A percentile compares a stretch with the other conserved stretches of the same genome.
Conservation (phyloP, 2,329 filamentous ascomycete genomes). For the Botryotinia narcissicola region DNA sequence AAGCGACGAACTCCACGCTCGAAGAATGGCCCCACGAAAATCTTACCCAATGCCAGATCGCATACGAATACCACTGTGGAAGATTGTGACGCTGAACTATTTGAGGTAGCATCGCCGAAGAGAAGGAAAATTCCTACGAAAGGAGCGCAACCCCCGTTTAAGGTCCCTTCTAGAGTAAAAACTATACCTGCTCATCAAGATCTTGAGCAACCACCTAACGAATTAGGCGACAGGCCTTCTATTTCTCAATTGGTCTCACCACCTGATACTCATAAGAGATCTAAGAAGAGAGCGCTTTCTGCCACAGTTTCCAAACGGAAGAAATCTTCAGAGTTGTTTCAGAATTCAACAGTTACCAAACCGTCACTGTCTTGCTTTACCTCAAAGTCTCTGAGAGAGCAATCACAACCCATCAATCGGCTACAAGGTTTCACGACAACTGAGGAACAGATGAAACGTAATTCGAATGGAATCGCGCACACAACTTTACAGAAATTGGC, state of each 20-base stretch:
- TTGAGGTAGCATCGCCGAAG: neutral
- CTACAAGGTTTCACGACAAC: constrained; percentile 33
- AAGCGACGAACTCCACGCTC: constrained; percentile 19
- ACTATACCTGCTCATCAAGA: neutral
- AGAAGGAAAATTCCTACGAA: constrained; percentile 10
- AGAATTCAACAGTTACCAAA: constrained; percentile 31
- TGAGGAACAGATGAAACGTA: constrained; percentile 26
- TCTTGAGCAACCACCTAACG: no score
- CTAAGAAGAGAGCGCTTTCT: constrained; percentile 18
- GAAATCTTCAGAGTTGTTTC: constrained; percentile 26
- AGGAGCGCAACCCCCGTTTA: constrained; percentile 9
- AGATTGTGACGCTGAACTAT: neutral
- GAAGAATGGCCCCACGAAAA: constrained; percentile 19
- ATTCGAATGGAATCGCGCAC: constrained; percentile 17
- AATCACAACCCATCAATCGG: constrained; percentile 21
- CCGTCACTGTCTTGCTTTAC: constrained; percentile 14
- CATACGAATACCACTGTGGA: constrained; percentile 17
- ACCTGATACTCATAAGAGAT: constrained; percentile 23
- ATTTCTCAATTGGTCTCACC: constrained; percentile 25
- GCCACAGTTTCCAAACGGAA: constrained; percentile 16
- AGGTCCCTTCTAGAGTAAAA: constrained; percentile 11
- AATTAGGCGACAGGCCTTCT: neutral
- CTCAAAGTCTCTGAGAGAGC: constrained; percentile 14
- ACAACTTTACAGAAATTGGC: constrained; percentile 21
- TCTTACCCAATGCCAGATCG: constrained; percentile 18